These are phyloP conservation scores for Fomitopsis schrenkii DNA, from an alignment of 1,284 basidiomycete genomes.

Conservation along the genomic window DNA sequence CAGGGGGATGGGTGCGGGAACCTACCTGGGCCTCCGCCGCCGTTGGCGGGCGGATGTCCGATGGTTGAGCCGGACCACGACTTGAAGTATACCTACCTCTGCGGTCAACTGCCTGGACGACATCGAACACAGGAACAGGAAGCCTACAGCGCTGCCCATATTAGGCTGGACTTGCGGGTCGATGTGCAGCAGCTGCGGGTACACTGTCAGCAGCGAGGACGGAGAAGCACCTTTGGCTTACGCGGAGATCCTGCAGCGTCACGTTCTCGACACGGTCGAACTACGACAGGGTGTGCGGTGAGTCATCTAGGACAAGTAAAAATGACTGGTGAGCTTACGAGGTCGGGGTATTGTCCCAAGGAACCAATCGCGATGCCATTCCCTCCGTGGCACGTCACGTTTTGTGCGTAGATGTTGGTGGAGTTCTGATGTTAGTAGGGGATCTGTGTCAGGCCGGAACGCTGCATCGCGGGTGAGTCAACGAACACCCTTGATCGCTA, in stretches of 20 bases:
- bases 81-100: slow-evolving; percentile 54
- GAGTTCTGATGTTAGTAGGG: too few species aligned
- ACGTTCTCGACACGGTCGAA: slow-evolving; percentile 55
- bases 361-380: slow-evolving; percentile 65
- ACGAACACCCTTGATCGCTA: slow-evolving; percentile 57
- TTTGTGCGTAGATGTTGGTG: slow-evolving; percentile 45
- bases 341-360: slow-evolving; percentile 53
- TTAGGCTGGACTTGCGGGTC: slow-evolving; percentile 48
- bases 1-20: neutral
- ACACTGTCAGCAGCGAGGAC: neutral
- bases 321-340: slow-evolving; percentile 33
- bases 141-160: slow-evolving; percentile 33
- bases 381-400: slow-evolving; percentile 56
- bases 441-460: neutral
- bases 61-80: slow-evolving; percentile 53
- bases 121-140: slow-evolving; percentile 9
- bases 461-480: slow-evolving; percentile 7
- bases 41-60: slow-evolving; percentile 57
- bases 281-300: slow-evolving; percentile 22
- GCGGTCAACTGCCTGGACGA: neutral
- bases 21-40: slow-evolving; percentile 52
- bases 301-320: neutral
- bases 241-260: slow-evolving; percentile 44
- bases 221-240: slow-evolving; percentile 18
- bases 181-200: slow-evolving; percentile 40